Base-by-base conservation (phyloP, 345 rosid species). In the Chamaenerion angustifolium region DNA sequence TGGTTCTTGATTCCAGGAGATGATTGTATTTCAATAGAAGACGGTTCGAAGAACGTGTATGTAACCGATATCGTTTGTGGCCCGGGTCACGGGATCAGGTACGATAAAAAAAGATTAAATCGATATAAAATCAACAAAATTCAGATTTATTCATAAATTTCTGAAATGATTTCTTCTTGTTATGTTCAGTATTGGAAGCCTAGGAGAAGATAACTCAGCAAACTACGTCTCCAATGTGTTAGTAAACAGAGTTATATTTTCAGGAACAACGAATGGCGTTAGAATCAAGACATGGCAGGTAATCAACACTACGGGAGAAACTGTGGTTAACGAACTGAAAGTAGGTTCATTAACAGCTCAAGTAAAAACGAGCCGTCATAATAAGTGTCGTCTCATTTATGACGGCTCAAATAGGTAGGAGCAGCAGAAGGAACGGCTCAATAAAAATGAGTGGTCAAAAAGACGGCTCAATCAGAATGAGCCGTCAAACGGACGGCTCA, bases 21-120 rank as follows among this genome's bases (percentile, higher is more conserved):
- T 71, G 98, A 90, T 43, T 90, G 94, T 43, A 78, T 92, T 61
- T 87, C 98, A 4, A 80, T 92, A 21, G 93, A 78, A 43, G 82
- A 82, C 40, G 95, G 96, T 58, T 86, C 95, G 2, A 80, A 76
- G 59, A 80, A 83, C 68, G 89, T 92, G 43, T 58, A 56, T 40
- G 96, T 77, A 27, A 75, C 77, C n/a, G 81, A 78, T 45, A 82
- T 92, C 43, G 75, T 68, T 11, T 92, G 98, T 40, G 98, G 98
- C 40, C 96, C 98, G 0, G 98, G 98, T 13, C 98, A 92, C 55
- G 96, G 98, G 51, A 86, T 92, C 59, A 90, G 98, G 98, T 90
- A 16, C 12, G 27, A 21, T 41, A 12, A 43, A 16, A 11, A n/a
- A 21, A 12, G 6, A 13, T 19, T 13, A 11, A 6, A 12, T 43